Conservation (phyloP, 2,329 filamentous ascomycete species). For the Chlorencoelia australis region DNA sequence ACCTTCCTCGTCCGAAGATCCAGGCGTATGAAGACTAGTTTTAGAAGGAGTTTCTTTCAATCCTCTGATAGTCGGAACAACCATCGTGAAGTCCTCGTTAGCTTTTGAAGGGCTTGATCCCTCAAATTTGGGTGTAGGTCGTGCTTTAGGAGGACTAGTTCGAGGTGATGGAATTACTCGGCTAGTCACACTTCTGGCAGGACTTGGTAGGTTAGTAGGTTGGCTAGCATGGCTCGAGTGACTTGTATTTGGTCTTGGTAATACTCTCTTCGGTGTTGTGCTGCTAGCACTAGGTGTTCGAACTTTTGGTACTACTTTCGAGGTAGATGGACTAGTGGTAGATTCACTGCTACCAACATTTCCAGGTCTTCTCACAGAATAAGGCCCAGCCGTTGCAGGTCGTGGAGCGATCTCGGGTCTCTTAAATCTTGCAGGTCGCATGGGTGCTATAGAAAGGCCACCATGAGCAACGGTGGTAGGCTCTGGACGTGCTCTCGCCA, state of each 20-base stretch:
- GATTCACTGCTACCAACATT: constrained; percentile 23
- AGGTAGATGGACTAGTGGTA: constrained; percentile 25
- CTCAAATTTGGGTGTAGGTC: constrained; percentile 13
- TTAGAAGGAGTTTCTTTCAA: constrained; percentile 24
- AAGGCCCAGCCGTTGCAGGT: constrained; percentile 55
- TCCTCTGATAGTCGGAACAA: constrained; percentile 38
- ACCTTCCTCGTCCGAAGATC: constrained; percentile 30
- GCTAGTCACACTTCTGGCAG: constrained; percentile 29
- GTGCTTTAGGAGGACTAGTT: constrained; percentile 14
- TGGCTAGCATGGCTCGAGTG: constrained; percentile 26
- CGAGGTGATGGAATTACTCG: constrained; percentile 17
- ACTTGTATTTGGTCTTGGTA: constrained; percentile 26
- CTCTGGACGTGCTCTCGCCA: constrained; percentile 35
- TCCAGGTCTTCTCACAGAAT: constrained; percentile 42
- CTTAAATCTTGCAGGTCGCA: constrained; percentile 44
- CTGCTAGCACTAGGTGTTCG: constrained; percentile 38
- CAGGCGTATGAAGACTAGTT: constrained; percentile 23
- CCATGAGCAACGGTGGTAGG: constrained; percentile 32
- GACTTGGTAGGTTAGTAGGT: constrained; percentile 30
- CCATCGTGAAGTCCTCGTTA: constrained; percentile 45
- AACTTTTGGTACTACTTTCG: constrained; percentile 33
- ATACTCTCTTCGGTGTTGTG: constrained; percentile 28
- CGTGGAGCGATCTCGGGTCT: constrained; percentile 45
- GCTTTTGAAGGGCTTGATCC: constrained; percentile 33
- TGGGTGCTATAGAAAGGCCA: constrained; percentile 53